Evolutionary conservation across 768 basidiomycete species (phyloP).

Genomic region (Tricholoma flavovirens): DNA sequence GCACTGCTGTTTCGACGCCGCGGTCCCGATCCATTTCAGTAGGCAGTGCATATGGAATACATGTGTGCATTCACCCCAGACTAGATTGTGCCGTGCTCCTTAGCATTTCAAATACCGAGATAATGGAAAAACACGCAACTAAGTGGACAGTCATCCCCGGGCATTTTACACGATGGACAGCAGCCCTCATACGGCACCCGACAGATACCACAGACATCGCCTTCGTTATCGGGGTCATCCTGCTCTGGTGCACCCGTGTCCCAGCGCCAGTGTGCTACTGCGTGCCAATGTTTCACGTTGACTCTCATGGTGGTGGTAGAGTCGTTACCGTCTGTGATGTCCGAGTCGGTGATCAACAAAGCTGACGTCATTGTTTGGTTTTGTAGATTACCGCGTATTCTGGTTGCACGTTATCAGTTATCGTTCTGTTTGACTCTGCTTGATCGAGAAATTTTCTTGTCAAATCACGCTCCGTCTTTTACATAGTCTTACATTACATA

Average conservation of each 20-base stretch:
- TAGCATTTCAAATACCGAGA: background rate
- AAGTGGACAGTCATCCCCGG: slow-evolving; percentile 92
- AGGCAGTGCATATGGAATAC: slow-evolving; percentile 99
- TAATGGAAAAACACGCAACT: slow-evolving; percentile 44
- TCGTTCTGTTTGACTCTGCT: too few relatives aligned
- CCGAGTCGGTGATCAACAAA: background rate
- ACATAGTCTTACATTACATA: too few relatives aligned
- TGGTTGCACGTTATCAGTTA: background rate
- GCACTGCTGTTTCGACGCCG: slow-evolving; percentile 89
- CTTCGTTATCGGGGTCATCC: slow-evolving; percentile 44
- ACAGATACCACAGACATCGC: slow-evolving; percentile 80
- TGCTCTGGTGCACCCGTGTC: slow-evolving; percentile 41
- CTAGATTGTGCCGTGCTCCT: slow-evolving; percentile 33
- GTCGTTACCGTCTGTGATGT: too few relatives aligned
- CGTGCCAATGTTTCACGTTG: slow-evolving; percentile 78
- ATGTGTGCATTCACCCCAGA: slow-evolving; percentile 97
- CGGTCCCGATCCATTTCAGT: slow-evolving; percentile 90
- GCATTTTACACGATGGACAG: slow-evolving; percentile 93
- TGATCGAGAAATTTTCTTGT: too few relatives aligned
- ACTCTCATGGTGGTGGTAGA: slow-evolving; percentile 57
- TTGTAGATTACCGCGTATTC: background rate
- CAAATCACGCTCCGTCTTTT: too few relatives aligned
- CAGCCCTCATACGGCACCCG: slow-evolving; percentile 90
- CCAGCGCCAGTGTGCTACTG: slow-evolving; percentile 89
- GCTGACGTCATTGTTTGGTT: background rate